phyloP scores from a whole-genome alignment of 306 rosid species.

The Albizia julibrissin region DNA sequence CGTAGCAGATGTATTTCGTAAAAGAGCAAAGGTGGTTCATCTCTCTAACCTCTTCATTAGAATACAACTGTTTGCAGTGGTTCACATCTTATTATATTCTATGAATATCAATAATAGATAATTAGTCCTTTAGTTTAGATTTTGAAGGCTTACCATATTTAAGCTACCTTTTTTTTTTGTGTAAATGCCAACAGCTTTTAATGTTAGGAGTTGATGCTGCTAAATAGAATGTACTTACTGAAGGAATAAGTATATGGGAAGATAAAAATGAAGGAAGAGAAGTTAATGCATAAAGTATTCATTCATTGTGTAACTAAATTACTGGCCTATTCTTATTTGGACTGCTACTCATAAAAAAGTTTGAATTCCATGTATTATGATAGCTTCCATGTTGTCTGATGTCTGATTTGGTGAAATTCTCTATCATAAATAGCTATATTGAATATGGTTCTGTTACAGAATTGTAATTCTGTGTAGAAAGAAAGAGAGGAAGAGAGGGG shows the following conservation, averaged over 20 bases:
- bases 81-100: conserved; percentile 7
- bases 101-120: neutral
- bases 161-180: neutral
- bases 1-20: conserved; percentile 91
- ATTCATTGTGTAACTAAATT: neutral
- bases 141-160: conserved; percentile 11
- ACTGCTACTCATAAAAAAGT: neutral
- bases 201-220: neutral
- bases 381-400: conserved; percentile 4
- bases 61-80: neutral
- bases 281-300: neutral
- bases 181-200: neutral
- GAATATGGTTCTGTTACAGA: neutral
- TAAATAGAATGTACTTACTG: neutral
- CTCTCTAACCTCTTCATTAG: conserved; percentile 5
- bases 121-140: neutral
- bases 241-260: neutral
- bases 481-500: too few relatives aligned
- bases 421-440: neutral
- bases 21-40: conserved; percentile 84
- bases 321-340: neutral
- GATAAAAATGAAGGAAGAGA: neutral
- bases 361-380: neutral
- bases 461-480: too few relatives aligned
- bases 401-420: conserved; percentile 2